phyloP scores from a whole-genome alignment of 306 rosid genomes.

The Inga oerstediana region DNA sequence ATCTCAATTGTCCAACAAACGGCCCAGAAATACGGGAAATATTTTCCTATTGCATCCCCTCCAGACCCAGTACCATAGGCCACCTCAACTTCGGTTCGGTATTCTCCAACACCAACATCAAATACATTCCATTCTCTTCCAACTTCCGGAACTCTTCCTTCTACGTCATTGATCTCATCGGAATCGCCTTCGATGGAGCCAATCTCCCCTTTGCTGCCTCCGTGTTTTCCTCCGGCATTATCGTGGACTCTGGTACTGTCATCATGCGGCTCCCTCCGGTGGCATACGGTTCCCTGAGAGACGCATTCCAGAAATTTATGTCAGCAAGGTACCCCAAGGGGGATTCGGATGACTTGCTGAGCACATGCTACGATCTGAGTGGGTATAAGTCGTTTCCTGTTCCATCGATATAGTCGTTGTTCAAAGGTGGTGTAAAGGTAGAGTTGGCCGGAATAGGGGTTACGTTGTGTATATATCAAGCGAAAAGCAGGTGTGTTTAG shows the following conservation, averaged over 20 bases:
- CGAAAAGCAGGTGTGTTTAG: not conserved
- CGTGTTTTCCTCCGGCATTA: constrained; percentile 50
- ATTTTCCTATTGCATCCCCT: not conserved
- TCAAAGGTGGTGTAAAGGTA: not conserved
- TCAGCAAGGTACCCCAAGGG: constrained; percentile 37
- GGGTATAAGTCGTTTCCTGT: not conserved
- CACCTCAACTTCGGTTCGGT: constrained; percentile 32
- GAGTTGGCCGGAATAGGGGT: not conserved
- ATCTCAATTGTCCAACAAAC: not conserved
- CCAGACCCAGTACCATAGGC: not conserved
- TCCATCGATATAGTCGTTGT: not conserved
- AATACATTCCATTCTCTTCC: constrained; percentile 56
- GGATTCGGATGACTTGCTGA: constrained; percentile 17
- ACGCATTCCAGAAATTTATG: constrained; percentile 48
- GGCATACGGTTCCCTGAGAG: constrained; percentile 47
- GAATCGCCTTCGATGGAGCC: constrained; percentile 45
- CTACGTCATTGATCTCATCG: constrained; percentile 51
- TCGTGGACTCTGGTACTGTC: constrained; percentile 82
- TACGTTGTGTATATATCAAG: not conserved
- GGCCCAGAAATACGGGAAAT: not conserved
- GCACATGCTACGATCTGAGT: not conserved
- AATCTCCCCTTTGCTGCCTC: constrained; percentile 42
- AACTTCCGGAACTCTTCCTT: constrained; percentile 23
- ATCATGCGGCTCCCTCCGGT: constrained; percentile 61
- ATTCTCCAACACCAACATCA: not conserved